Evolutionary conservation across 306 rosid genomes (phyloP).

Genomic region (Ormosia semicastrata): DNA sequence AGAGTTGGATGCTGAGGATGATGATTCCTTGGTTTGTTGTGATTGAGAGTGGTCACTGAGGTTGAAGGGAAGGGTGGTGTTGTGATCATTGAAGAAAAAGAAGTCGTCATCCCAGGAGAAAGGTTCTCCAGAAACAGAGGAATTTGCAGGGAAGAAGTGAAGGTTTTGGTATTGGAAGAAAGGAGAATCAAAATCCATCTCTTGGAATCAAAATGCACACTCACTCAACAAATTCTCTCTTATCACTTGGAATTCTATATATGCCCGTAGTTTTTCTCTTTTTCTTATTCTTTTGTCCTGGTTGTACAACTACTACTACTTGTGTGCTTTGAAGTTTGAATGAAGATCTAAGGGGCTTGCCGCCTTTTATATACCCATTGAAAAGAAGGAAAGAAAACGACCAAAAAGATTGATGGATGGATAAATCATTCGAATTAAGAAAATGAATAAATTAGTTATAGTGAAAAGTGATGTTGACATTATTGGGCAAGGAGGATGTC

Average conservation of each 20-base stretch:
- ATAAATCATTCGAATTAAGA: background rate
- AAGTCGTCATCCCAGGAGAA: conserved; percentile 31
- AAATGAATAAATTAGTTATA: background rate
- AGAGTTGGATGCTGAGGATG: conserved; percentile 8
- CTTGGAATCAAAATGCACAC: background rate
- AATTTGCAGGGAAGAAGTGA: conserved; percentile 14
- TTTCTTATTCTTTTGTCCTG: background rate
- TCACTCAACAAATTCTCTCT: background rate
- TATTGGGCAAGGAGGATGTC: conserved; percentile 40
- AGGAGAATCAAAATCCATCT: conserved; percentile 36
- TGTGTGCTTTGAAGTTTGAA: background rate
- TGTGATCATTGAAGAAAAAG: background rate
- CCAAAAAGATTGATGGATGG: background rate
- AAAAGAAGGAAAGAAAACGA: conserved; percentile 2
- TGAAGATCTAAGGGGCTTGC: background rate
- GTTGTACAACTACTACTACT: background rate
- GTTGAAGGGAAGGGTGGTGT: background rate
- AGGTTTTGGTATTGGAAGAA: conserved; percentile 20
- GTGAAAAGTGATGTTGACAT: background rate
- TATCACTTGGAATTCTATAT: background rate
- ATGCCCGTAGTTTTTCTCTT: background rate
- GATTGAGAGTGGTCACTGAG: background rate
- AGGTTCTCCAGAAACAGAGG: background rate
- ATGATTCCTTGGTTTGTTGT: conserved; percentile 19
- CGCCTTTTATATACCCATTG: conserved; percentile 16